These are phyloP conservation scores for Colletotrichum zoysiae DNA, from an alignment of 2,329 filamentous ascomycete species.

Conservation along the genomic window DNA sequence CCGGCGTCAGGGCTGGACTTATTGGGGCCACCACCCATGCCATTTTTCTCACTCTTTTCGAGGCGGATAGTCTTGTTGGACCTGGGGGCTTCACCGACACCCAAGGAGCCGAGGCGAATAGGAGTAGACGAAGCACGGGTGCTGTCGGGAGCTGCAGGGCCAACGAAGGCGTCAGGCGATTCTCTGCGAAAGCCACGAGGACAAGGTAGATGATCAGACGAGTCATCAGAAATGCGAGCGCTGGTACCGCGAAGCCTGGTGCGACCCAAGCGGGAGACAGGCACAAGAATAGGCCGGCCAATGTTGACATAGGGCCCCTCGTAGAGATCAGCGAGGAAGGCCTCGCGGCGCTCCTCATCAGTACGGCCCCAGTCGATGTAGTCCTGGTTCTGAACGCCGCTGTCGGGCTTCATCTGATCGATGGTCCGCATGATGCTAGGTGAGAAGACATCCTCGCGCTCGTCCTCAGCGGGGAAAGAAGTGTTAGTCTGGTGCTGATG, in stretches of 20 bases:
- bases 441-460: not conserved
- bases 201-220: not conserved
- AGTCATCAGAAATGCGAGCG: not conserved
- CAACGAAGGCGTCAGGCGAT: not conserved
- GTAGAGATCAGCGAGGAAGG: conserved; percentile 6
- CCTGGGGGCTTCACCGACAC: conserved; percentile 19
- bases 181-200: not conserved
- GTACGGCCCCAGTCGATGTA: not conserved
- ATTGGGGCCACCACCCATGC: not conserved
- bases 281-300: conserved; percentile 22
- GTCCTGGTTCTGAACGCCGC: too few relatives aligned
- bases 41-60: not conserved
- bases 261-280: conserved; percentile 24
- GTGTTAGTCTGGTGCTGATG: not conserved
- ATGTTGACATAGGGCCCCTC: conserved; percentile 13
- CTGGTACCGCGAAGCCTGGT: not conserved
- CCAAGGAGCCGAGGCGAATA: not conserved
- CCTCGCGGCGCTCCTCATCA: conserved; percentile 7
- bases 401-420: not conserved
- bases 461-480: not conserved
- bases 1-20: not conserved
- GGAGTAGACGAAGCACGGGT: conserved; percentile 1
- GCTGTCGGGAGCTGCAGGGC: not conserved
- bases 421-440: not conserved
- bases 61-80: conserved; percentile 23